phyloP scores from a whole-genome alignment of 805 yeast species.

The Yamadazyma philogaea region DNA sequence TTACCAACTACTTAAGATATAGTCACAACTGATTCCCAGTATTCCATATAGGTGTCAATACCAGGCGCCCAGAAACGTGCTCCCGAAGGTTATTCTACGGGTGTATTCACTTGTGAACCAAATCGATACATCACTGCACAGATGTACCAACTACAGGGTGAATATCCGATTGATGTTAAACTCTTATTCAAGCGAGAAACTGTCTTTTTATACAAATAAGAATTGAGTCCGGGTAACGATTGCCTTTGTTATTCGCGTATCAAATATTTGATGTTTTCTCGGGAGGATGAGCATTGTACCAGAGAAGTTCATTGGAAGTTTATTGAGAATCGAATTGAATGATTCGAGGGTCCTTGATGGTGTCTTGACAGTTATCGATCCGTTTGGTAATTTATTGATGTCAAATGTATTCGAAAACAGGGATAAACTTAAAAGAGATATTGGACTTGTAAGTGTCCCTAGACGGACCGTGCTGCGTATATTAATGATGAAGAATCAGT shows the following conservation, averaged over 20 bases:
- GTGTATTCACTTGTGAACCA: slow-evolving; percentile 30
- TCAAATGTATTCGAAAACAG: slow-evolving; percentile 35
- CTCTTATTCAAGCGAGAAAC: slow-evolving; percentile 5
- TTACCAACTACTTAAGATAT: slow-evolving; percentile 17
- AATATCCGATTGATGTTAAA: slow-evolving; percentile 38
- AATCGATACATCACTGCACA: slow-evolving; percentile 14
- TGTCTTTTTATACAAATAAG: slow-evolving; percentile 3
- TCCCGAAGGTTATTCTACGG: slow-evolving; percentile 41
- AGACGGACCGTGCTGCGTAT: slow-evolving; percentile 32
- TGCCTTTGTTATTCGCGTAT: not conserved
- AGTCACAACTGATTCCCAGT: slow-evolving; percentile 48
- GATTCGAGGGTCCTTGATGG: slow-evolving; percentile 38
- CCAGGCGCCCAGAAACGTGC: slow-evolving; percentile 49
- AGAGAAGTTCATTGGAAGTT: slow-evolving; percentile 30
- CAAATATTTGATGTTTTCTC: too few relatives aligned
- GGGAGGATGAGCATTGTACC: slow-evolving; percentile 13
- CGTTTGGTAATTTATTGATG: slow-evolving; percentile 40
- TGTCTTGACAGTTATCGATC: slow-evolving; percentile 38
- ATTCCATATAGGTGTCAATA: slow-evolving; percentile 38
- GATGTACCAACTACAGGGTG: slow-evolving; percentile 26
- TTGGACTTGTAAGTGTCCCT: slow-evolving; percentile 57
- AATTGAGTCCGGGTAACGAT: slow-evolving; percentile 12
- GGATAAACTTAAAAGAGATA: slow-evolving; percentile 28
- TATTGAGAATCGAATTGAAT: slow-evolving; percentile 23
- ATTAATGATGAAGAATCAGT: slow-evolving; percentile 19